Evolutionary conservation across 345 rosid species (phyloP).

Genomic region (Lumnitzera littorea): DNA sequence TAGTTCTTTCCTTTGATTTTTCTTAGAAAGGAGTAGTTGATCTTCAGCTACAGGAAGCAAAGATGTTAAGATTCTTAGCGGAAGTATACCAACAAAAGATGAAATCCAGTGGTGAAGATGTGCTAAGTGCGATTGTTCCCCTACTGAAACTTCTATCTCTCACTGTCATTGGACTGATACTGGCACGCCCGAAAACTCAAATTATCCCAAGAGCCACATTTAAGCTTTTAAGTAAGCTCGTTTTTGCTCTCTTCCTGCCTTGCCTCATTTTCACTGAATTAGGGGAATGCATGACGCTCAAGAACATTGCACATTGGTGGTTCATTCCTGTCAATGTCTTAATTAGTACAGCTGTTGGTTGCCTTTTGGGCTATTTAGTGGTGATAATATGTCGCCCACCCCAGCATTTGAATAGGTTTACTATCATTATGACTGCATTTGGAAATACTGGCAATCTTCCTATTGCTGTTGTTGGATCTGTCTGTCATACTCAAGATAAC

Average conservation of each 20-base stretch:
- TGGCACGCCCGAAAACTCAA: constrained; percentile 61
- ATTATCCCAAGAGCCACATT: constrained; percentile 69
- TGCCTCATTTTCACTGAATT: constrained; percentile 86
- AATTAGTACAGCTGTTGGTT: constrained; percentile 55
- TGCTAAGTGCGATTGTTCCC: constrained; percentile 53
- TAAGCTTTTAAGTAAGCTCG: constrained; percentile 83
- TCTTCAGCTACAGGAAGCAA: neutral
- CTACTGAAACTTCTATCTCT: constrained; percentile 72
- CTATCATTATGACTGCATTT: constrained; percentile 83
- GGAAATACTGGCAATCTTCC: constrained; percentile 88
- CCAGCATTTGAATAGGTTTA: constrained; percentile 66
- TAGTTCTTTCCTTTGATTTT: too few relatives aligned
- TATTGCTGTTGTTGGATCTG: constrained; percentile 75
- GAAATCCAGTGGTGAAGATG: constrained; percentile 28
- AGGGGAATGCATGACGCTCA: constrained; percentile 64
- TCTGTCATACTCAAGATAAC: constrained; percentile 55
- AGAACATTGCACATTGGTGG: constrained; percentile 66
- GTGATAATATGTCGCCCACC: constrained; percentile 77
- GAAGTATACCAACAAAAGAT: constrained; percentile 13
- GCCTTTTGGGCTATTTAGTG: constrained; percentile 60
- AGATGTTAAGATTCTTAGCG: constrained; percentile 10
- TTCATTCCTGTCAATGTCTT: constrained; percentile 86
- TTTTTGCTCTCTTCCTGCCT: constrained; percentile 83
- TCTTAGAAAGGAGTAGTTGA: too few relatives aligned
- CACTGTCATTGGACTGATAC: constrained; percentile 65